A percentile compares a stretch with the other conserved stretches of the same genome.
phyloP scores from a whole-genome alignment of 1,284 basidiomycete genomes.

The Volvariella volvacea region DNA sequence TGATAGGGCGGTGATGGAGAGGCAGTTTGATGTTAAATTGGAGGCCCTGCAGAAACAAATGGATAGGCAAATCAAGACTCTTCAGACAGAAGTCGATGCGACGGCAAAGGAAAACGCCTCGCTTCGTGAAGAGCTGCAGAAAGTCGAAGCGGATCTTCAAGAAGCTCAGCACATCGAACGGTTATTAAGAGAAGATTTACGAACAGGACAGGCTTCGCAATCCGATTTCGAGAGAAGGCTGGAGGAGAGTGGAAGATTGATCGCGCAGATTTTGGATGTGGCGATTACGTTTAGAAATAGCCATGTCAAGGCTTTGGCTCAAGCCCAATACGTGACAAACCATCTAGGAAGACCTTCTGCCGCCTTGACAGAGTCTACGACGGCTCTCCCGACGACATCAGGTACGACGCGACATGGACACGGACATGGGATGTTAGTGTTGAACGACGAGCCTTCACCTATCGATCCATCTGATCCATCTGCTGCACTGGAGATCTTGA shows the following conservation, averaged over 20 bases:
- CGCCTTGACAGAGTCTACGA: slow-evolving; percentile 29
- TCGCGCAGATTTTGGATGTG: slow-evolving; percentile 70
- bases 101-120: slow-evolving; percentile 58
- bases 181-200: slow-evolving; percentile 56
- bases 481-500: slow-evolving; percentile 59
- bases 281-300: slow-evolving; percentile 68
- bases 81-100: slow-evolving; percentile 49
- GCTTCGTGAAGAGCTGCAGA: slow-evolving; percentile 65
- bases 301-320: slow-evolving; percentile 60
- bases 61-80: slow-evolving; percentile 55
- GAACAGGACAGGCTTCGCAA: slow-evolving; percentile 52
- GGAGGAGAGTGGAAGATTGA: slow-evolving; percentile 52
- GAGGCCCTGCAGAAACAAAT: slow-evolving; percentile 55
- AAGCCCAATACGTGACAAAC: slow-evolving; percentile 53
- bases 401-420: slow-evolving; percentile 16
- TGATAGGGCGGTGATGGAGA: slow-evolving; percentile 83
- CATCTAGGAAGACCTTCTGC: slow-evolving; percentile 40
- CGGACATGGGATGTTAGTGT: slow-evolving; percentile 9
- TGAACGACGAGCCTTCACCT: slow-evolving; percentile 58
- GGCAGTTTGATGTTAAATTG: slow-evolving; percentile 73
- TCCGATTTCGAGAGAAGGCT: slow-evolving; percentile 60
- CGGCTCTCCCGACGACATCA: slow-evolving; percentile 24
- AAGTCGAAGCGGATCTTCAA: slow-evolving; percentile 59
- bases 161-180: slow-evolving; percentile 57
- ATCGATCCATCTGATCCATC: slow-evolving; percentile 70